Base-by-base conservation (phyloP, 148 eudicot genomes). In the Agrostemma githago region DNA sequence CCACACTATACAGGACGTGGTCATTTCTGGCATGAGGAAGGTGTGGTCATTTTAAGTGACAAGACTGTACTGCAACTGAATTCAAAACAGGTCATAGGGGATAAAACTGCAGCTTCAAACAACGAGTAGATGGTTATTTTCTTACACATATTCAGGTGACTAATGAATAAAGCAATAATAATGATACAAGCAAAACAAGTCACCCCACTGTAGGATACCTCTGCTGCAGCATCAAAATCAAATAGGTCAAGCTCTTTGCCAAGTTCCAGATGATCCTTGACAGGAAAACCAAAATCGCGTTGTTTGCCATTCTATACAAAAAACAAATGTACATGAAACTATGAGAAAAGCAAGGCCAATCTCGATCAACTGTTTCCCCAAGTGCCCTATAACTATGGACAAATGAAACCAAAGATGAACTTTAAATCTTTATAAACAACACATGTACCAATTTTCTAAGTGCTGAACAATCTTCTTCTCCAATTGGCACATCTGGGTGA, bases 211-310 rank as follows among this genome's bases (percentile, higher is more conserved):
- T 74, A 80, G 64, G 70, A 62, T 88, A 90, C 98, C 98, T 93
- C 92, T 17, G 96, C 83, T 68, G 98, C 98, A 72, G 96, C 83
- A 85, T 90, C 96, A 73, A 93, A 93, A 79, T 93, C 96, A 70
- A 93, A 83, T 76, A 93, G 87, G 80, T 93, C 95, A 58, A 93
- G 89, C 66, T 93, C 97, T 79, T 91, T 93, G 61, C 98, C 98
- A 37, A 93, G 85, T 58, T 89, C 91, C 54, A 93, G 76, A 77
- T 93, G 98, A 81, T 93, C 98, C 81, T 87, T 93, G 48, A 89
- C 48, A 19, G 85, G 79, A 79, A 91, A 93, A 72, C 82, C 73
- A 76, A 91, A 91, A 40, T 85, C 87, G 26, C 83, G 83, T 51
- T 83, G 89, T 10, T 77, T 77, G 39, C 97, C 97, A 80, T 88